Percentiles rank a stretch among this genome's conserved stretches.
phyloP scores from a whole-genome alignment of 441 rosid genomes.

The Adansonia grandidieri region DNA sequence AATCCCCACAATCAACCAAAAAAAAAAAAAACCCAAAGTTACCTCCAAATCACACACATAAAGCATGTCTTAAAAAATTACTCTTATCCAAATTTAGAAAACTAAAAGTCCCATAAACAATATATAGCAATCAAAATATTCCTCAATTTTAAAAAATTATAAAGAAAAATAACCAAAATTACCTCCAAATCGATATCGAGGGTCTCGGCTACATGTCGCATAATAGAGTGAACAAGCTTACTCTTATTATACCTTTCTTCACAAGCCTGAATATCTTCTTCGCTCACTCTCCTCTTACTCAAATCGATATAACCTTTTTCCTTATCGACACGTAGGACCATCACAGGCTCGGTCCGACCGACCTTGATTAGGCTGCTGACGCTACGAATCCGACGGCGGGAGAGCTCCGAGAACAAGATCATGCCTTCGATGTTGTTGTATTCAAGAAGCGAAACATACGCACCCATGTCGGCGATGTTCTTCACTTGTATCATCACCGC shows the following conservation, averaged over 20 bases:
- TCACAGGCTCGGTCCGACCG: conserved; percentile 94
- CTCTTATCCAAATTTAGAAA: background rate
- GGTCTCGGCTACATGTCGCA: conserved; percentile 97
- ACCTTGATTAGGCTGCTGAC: conserved; percentile 93
- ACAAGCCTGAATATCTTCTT: conserved; percentile 89
- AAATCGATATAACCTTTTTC: conserved; percentile 92
- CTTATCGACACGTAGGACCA: conserved; percentile 94
- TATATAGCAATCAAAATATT: background rate
- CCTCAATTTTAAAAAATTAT: too few relatives aligned
- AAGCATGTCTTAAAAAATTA: background rate
- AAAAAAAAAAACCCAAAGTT: background rate
- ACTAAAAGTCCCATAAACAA: background rate
- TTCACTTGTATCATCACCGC: conserved; percentile 98
- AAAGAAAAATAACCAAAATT: conserved; percentile 13
- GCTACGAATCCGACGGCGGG: conserved; percentile 95
- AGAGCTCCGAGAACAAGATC: conserved; percentile 96
- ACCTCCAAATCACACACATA: background rate
- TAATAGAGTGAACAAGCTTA: conserved; percentile 94
- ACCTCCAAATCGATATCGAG: conserved; percentile 88
- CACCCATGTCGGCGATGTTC: conserved; percentile 96
- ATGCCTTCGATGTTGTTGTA: conserved; percentile 98
- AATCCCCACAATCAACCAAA: background rate
- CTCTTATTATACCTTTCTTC: conserved; percentile 98
- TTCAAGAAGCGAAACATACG: conserved; percentile 91
- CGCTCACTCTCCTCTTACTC: conserved; percentile 92